Conservation (phyloP, 1,284 basidiomycete species). For the Irpex sp. region DNA sequence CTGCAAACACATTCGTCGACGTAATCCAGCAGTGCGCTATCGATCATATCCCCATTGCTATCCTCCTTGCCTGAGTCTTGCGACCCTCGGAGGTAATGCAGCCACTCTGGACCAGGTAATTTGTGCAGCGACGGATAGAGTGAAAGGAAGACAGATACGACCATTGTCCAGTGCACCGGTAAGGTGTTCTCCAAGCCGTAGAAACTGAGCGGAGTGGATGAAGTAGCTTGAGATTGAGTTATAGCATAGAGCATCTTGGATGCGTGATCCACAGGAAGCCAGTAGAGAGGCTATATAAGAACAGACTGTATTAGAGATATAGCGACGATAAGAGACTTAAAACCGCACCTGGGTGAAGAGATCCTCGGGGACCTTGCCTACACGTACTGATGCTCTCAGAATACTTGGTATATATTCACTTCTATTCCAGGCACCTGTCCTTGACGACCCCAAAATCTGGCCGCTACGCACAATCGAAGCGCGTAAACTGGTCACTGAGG, state of each 20-base stretch:
- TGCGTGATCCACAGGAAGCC: conserved; percentile 1
- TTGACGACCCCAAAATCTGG: conserved; percentile 34
- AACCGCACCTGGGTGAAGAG: not conserved
- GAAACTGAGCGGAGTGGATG: not conserved
- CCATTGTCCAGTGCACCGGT: not conserved
- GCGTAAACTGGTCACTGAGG: conserved; percentile 26
- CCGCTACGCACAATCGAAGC: conserved; percentile 36
- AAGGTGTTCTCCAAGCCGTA: conserved; percentile 4
- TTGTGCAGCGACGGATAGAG: conserved; percentile 4
- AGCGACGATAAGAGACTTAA: too few relatives aligned
- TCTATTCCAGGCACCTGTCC: conserved; percentile 34
- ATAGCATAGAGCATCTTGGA: not conserved
- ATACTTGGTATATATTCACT: conserved; percentile 39
- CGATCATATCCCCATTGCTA: not conserved
- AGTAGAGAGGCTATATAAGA: not conserved
- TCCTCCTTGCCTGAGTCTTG: not conserved
- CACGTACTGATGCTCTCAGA: conserved; percentile 22
- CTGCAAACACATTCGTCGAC: not conserved
- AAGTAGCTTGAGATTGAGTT: not conserved
- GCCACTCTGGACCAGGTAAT: not conserved
- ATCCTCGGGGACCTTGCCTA: conserved; percentile 16
- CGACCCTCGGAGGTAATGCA: not conserved
- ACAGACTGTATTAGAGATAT: too few relatives aligned
- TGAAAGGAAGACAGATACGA: not conserved
- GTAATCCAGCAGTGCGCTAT: conserved; percentile 1